These are phyloP conservation scores for Cydonia oblonga DNA, from an alignment of 331 rosid species.

Conservation along the genomic window DNA sequence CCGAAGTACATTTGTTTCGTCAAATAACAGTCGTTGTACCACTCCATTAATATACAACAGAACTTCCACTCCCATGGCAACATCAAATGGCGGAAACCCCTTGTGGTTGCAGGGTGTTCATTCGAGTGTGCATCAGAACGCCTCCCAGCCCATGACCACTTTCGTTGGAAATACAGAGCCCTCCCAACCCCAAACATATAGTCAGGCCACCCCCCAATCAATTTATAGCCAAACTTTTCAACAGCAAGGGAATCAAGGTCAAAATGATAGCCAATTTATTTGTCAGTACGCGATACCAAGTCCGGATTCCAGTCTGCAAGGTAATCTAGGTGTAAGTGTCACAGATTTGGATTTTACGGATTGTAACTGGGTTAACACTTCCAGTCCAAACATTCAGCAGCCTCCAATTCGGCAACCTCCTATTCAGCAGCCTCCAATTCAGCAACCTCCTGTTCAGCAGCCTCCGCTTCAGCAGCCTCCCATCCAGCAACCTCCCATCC, in stretches of 20 bases:
- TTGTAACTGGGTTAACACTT: conserved; percentile 17
- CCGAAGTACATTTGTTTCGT: conserved; percentile 9
- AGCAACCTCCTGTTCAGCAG: background rate
- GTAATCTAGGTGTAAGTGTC: conserved; percentile 7
- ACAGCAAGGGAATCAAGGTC: background rate
- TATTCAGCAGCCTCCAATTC: conserved; percentile 6
- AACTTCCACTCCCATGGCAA: conserved; percentile 13
- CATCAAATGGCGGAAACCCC: conserved; percentile 8
- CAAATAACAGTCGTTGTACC: conserved; percentile 17
- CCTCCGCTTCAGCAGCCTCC: conserved; percentile 12
- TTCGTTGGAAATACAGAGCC: conserved; percentile 13
- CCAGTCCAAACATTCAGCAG: conserved; percentile 24
- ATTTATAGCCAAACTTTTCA: background rate
- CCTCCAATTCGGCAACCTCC: conserved; percentile 13
- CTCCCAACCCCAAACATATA: conserved; percentile 18
- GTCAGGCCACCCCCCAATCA: conserved; percentile 9
- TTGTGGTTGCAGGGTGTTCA: conserved; percentile 12
- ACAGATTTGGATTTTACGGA: conserved; percentile 8
- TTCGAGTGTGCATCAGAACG: conserved; percentile 3
- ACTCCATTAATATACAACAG: conserved; percentile 7
- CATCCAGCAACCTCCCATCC: background rate
- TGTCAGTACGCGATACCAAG: conserved; percentile 12
- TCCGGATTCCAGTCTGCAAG: conserved; percentile 16
- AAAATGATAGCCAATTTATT: conserved; percentile 6
- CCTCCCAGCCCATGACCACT: conserved; percentile 12